phyloP scores from a whole-genome alignment of 352 stramenopile genomes.

The Hyaloperonospora arabidopsidis region DNA sequence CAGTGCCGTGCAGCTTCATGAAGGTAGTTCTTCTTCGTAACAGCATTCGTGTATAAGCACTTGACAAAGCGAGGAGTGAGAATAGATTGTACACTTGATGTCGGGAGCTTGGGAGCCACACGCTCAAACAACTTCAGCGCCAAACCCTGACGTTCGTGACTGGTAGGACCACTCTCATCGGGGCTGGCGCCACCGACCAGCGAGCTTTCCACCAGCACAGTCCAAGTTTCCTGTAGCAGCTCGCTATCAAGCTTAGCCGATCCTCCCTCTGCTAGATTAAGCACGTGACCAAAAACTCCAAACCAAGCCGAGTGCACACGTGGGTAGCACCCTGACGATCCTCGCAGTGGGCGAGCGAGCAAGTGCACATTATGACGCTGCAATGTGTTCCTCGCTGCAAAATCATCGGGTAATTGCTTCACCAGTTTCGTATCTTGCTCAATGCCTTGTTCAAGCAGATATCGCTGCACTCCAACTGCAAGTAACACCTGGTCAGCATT shows the following conservation, averaged over 20 bases:
- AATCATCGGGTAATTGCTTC: slow-evolving; percentile 33
- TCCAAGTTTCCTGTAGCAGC: slow-evolving; percentile 73
- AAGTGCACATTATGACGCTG: slow-evolving; percentile 52
- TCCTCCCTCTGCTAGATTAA: slow-evolving; percentile 35
- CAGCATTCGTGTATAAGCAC: slow-evolving; percentile 75
- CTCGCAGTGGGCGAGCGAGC: slow-evolving; percentile 57
- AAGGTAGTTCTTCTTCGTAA: slow-evolving; percentile 75
- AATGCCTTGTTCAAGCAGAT: slow-evolving; percentile 42
- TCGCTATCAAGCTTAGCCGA: slow-evolving; percentile 47
- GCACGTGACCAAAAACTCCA: slow-evolving; percentile 65
- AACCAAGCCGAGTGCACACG: slow-evolving; percentile 75
- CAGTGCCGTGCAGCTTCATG: slow-evolving; percentile 68
- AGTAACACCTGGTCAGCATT: slow-evolving; percentile 79
- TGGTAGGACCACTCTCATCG: slow-evolving; percentile 29
- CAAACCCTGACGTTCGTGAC: slow-evolving; percentile 69
- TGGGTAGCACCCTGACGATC: slow-evolving; percentile 63
- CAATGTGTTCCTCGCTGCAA: slow-evolving; percentile 38
- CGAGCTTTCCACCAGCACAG: slow-evolving; percentile 72
- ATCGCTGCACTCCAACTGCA: slow-evolving; percentile 63
- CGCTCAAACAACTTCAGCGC: slow-evolving; percentile 83
- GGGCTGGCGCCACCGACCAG: slow-evolving; percentile 33
- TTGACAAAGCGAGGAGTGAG: slow-evolving; percentile 75
- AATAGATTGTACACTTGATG: slow-evolving; percentile 43
- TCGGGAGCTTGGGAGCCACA: slow-evolving; percentile 43
- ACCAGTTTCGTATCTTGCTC: slow-evolving; percentile 23